phyloP scores from a whole-genome alignment of 305 asterid genomes.

The Fraxinus baroniana region DNA sequence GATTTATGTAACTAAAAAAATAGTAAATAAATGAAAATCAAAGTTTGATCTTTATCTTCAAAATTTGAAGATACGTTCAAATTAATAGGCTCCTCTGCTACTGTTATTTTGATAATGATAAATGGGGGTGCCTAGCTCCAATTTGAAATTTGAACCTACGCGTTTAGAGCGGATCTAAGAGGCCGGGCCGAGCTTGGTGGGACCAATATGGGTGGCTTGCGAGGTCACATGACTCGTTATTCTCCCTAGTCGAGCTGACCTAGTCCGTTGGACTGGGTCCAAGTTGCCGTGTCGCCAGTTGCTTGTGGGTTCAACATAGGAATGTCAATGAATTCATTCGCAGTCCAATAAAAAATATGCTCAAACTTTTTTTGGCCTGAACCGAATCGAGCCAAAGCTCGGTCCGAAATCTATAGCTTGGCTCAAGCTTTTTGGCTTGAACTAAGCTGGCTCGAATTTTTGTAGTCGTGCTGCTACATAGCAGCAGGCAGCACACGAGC shows the following conservation, averaged over 20 bases:
- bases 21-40: neutral
- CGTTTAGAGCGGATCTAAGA: neutral
- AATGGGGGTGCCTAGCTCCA: neutral
- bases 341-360: too few relatives aligned
- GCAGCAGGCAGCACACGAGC: neutral
- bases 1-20: neutral
- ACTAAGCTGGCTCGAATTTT: neutral
- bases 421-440: too few relatives aligned
- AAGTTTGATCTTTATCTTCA: neutral
- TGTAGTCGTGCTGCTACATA: too few relatives aligned
- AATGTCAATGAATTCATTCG: too few relatives aligned
- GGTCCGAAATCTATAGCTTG: neutral
- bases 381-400: too few relatives aligned
- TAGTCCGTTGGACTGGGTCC: neutral
- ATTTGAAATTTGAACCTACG: neutral
- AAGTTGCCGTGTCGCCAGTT: neutral
- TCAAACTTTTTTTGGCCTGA: too few relatives aligned
- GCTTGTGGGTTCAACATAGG: neutral
- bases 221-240: neutral
- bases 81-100: neutral
- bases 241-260: neutral
- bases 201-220: neutral
- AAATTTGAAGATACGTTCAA: neutral
- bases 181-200: neutral
- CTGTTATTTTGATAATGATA: neutral